Conservation (phyloP, 768 basidiomycete species). For the Amanita rubescens region DNA sequence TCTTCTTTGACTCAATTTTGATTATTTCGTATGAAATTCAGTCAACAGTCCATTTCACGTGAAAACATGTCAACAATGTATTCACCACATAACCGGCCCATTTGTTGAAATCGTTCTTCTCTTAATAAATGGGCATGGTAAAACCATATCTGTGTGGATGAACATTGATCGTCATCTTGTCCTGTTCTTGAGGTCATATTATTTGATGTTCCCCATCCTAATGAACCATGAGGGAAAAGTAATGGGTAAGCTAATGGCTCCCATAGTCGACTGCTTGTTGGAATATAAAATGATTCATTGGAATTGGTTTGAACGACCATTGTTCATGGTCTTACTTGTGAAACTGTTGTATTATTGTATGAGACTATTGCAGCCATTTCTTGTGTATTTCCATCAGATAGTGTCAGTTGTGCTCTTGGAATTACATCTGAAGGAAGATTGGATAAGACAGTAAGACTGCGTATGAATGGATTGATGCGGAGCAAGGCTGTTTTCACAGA, state of each 20-base stretch:
- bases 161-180: too few relatives aligned
- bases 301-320: too few relatives aligned
- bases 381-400: too few relatives aligned
- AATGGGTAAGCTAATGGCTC: constrained; percentile 31
- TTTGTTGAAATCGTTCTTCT: constrained; percentile 24
- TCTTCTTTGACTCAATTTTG: constrained; percentile 11
- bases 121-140: constrained; percentile 8
- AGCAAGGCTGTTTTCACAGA: too few relatives aligned
- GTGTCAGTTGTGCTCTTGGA: too few relatives aligned
- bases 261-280: constrained; percentile 24
- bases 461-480: too few relatives aligned
- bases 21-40: constrained; percentile 26
- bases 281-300: constrained; percentile 12
- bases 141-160: not conserved
- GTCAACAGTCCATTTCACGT: constrained; percentile 21
- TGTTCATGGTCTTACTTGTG: too few relatives aligned
- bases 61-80: constrained; percentile 34
- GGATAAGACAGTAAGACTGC: too few relatives aligned
- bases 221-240: constrained; percentile 27
- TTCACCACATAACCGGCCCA: constrained; percentile 26
- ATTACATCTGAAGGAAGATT: too few relatives aligned
- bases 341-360: too few relatives aligned
- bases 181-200: not conserved
- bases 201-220: constrained; percentile 24
- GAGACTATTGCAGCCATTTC: too few relatives aligned